Percentiles rank a stretch among this genome's conserved stretches.
These are phyloP conservation scores for Mycena capillaripes DNA, from an alignment of 768 basidiomycete species.

Conservation along the genomic window DNA sequence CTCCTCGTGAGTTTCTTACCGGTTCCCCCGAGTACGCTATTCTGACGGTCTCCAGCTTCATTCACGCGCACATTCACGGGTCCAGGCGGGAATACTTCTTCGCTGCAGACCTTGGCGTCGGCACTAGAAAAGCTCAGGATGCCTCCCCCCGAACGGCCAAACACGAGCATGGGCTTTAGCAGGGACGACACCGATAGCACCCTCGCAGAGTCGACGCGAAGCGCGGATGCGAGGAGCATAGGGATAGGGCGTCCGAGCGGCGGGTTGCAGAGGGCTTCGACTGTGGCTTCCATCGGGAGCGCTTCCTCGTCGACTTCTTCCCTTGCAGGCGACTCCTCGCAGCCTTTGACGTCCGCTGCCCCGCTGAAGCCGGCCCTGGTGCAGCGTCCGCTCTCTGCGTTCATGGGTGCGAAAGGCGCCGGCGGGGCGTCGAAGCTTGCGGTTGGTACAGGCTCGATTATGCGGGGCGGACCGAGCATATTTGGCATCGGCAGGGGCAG, in stretches of 20 bases:
- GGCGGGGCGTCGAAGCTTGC: conserved; percentile 20
- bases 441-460: conserved; percentile 31
- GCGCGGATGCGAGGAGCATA: conserved; percentile 35
- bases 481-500: conserved; percentile 40
- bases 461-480: conserved; percentile 30
- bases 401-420: conserved; percentile 25
- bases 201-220: conserved; percentile 31
- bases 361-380: conserved; percentile 19
- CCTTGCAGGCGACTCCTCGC: background rate
- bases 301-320: conserved; percentile 28
- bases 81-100: conserved; percentile 51
- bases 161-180: conserved; percentile 79
- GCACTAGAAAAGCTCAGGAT: conserved; percentile 80
- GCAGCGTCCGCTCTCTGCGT: conserved; percentile 30
- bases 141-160: conserved; percentile 76
- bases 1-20: conserved; percentile 25
- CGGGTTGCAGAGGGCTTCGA: conserved; percentile 29
- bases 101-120: conserved; percentile 74
- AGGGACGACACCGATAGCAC: conserved; percentile 44
- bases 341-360: conserved; percentile 8
- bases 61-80: conserved; percentile 34
- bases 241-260: conserved; percentile 35
- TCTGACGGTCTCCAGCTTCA: conserved; percentile 18
- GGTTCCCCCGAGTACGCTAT: background rate
- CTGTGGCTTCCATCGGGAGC: conserved; percentile 34